Evolutionary conservation across 2,329 filamentous ascomycete genomes (phyloP).

Genomic region (Macrophomina tecta): DNA sequence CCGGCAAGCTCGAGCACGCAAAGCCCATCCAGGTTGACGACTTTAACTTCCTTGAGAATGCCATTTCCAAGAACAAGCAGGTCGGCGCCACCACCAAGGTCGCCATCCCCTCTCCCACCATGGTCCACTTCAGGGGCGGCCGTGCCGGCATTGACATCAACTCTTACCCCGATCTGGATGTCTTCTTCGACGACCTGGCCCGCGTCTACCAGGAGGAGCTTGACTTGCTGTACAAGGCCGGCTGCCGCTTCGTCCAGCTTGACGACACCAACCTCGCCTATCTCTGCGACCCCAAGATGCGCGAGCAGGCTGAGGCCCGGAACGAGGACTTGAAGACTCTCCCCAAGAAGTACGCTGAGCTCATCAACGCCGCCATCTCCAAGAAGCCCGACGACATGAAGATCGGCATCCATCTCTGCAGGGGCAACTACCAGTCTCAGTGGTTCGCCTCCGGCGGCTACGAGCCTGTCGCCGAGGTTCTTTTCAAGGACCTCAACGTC

Average conservation of each 20-base stretch:
- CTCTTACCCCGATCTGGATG: conserved; percentile 61
- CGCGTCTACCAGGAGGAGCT: conserved; percentile 63
- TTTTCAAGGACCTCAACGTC: conserved; percentile 63
- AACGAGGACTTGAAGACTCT: conserved; percentile 58
- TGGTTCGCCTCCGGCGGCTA: conserved; percentile 66
- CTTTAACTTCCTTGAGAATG: conserved; percentile 59
- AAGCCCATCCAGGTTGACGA: conserved; percentile 63
- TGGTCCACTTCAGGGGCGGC: conserved; percentile 65
- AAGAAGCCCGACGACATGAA: conserved; percentile 61
- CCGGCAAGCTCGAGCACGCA: conserved; percentile 60
- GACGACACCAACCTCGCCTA: conserved; percentile 67
- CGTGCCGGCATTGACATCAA: conserved; percentile 59
- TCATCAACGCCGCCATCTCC: conserved; percentile 62
- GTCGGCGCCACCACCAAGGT: conserved; percentile 58
- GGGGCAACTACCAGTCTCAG: conserved; percentile 63
- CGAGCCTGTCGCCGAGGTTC: conserved; percentile 63
- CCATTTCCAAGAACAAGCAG: conserved; percentile 47
- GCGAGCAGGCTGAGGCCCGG: conserved; percentile 58
- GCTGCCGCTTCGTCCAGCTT: conserved; percentile 63
- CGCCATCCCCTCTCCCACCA: conserved; percentile 64
- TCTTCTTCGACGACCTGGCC: conserved; percentile 63
- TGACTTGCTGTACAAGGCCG: conserved; percentile 59
- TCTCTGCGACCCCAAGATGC: conserved; percentile 63
- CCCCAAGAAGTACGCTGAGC: conserved; percentile 58
- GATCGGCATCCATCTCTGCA: conserved; percentile 63